Evolutionary conservation across 495 filamentous ascomycete genomes (phyloP).

Genomic region (Friedmanniomyces endolithicus): DNA sequence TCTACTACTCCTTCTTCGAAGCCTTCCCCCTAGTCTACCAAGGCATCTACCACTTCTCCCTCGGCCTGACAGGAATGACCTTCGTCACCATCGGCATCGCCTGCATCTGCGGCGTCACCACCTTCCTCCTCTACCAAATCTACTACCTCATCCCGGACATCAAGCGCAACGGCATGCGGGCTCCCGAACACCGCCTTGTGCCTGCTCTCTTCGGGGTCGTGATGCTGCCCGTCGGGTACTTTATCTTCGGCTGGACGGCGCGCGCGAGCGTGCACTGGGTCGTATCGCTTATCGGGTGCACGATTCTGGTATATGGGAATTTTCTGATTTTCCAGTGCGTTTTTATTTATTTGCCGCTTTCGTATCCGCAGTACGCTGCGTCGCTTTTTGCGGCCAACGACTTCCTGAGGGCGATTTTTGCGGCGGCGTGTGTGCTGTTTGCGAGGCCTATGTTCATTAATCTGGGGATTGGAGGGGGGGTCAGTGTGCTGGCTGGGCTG

Average conservation of each 20-base stretch:
- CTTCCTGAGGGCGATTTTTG: conserved; percentile 41
- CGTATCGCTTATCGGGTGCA: conserved; percentile 41
- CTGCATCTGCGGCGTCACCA: conserved; percentile 39
- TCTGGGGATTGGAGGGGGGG: conserved; percentile 41
- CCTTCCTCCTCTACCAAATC: conserved; percentile 40
- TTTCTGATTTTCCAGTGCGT: conserved; percentile 29
- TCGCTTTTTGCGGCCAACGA: conserved; percentile 49
- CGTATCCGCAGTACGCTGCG: conserved; percentile 49
- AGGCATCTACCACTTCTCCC: conserved; percentile 44
- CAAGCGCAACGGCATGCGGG: conserved; percentile 33
- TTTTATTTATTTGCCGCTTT: conserved; percentile 46
- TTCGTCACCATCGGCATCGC: conserved; percentile 50
- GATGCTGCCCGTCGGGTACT: conserved; percentile 43
- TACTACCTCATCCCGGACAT: conserved; percentile 40
- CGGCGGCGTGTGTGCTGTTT: conserved; percentile 44
- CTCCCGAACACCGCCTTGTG: conserved; percentile 38
- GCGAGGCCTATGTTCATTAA: conserved; percentile 42
- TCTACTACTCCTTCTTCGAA: conserved; percentile 58
- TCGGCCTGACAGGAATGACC: conserved; percentile 47
- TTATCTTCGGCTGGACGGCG: conserved; percentile 44
- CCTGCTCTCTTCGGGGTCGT: conserved; percentile 42
- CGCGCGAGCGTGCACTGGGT: conserved; percentile 45
- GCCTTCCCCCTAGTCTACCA: conserved; percentile 56
- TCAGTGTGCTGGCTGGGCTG: conserved; percentile 41
- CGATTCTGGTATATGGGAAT: conserved; percentile 34